phyloP scores from a whole-genome alignment of 2,329 filamentous ascomycete genomes.

The Pseudopithomyces maydicus region DNA sequence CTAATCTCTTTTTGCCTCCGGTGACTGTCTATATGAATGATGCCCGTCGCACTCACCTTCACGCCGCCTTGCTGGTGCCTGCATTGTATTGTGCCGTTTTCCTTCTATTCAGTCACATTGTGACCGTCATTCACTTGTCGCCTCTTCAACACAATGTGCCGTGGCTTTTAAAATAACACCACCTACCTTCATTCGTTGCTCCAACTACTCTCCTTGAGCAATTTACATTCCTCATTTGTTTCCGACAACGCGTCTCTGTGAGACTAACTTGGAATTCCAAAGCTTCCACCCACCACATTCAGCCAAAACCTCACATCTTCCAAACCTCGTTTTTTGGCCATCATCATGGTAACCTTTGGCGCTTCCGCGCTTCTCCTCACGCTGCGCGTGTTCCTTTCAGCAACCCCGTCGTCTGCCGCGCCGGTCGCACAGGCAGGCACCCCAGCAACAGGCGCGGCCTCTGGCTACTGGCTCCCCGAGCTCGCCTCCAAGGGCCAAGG shows the following conservation, averaged over 20 bases:
- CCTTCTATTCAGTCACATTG: constrained; percentile 29
- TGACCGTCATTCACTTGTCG: constrained; percentile 20
- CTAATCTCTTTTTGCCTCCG: constrained; percentile 15
- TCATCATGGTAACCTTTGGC: constrained; percentile 46
- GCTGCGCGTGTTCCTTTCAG: constrained; percentile 43
- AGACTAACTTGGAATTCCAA: constrained; percentile 30
- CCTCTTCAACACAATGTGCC: constrained; percentile 28
- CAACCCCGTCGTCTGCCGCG: constrained; percentile 32
- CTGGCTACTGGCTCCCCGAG: constrained; percentile 70
- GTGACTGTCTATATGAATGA: constrained; percentile 38
- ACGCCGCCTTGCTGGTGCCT: constrained; percentile 40
- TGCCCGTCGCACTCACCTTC: constrained; percentile 26
- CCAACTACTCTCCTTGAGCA: constrained; percentile 10
- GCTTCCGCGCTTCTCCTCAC: constrained; percentile 43
- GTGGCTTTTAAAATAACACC: not conserved
- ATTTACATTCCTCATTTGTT: constrained; percentile 10
- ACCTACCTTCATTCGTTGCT: constrained; percentile 9
- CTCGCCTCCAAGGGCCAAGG: constrained; percentile 70
- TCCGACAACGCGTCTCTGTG: constrained; percentile 13
- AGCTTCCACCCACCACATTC: constrained; percentile 24
- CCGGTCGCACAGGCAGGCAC: constrained; percentile 34
- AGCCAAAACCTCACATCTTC: constrained; percentile 22
- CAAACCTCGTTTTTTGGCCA: constrained; percentile 14
- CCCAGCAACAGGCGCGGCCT: constrained; percentile 26
- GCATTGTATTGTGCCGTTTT: constrained; percentile 33